Conservation (phyloP, 768 basidiomycete genomes). For the Russula vinacea region DNA sequence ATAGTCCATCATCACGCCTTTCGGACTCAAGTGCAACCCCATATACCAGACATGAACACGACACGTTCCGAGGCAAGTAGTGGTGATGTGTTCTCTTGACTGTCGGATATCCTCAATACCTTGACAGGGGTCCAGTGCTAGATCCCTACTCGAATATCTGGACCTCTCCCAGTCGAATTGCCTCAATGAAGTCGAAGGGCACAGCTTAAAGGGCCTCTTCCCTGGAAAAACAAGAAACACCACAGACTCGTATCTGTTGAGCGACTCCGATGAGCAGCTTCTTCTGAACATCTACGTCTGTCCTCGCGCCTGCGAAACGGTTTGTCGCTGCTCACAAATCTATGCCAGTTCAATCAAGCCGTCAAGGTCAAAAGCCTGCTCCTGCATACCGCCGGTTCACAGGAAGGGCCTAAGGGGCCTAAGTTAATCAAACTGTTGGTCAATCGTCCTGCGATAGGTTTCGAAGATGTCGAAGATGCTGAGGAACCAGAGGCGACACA, state of each 20-base stretch:
- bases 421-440: constrained; percentile 58
- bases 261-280: constrained; percentile 72
- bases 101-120: neutral
- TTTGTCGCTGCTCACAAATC: neutral
- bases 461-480: constrained; percentile 60
- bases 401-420: constrained; percentile 61
- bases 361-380: constrained; percentile 62
- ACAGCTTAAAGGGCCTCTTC: constrained; percentile 55
- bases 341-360: constrained; percentile 60
- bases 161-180: constrained; percentile 54
- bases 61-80: constrained; percentile 20
- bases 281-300: constrained; percentile 64
- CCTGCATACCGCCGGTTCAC: constrained; percentile 41
- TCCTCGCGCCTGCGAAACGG: constrained; percentile 19
- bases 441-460: constrained; percentile 59
- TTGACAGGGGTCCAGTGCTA: constrained; percentile 9
- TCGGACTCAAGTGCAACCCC: neutral
- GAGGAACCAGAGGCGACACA: constrained; percentile 53
- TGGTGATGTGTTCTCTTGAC: neutral
- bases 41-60: constrained; percentile 13
- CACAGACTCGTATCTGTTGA: constrained; percentile 49
- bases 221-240: constrained; percentile 45
- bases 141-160: constrained; percentile 25
- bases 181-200: constrained; percentile 57
- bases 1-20: neutral